Percentiles rank a stretch among this genome's conserved stretches.
phyloP scores from a whole-genome alignment of 2,329 filamentous ascomycete species.

The Sporothrix brasiliensis region DNA sequence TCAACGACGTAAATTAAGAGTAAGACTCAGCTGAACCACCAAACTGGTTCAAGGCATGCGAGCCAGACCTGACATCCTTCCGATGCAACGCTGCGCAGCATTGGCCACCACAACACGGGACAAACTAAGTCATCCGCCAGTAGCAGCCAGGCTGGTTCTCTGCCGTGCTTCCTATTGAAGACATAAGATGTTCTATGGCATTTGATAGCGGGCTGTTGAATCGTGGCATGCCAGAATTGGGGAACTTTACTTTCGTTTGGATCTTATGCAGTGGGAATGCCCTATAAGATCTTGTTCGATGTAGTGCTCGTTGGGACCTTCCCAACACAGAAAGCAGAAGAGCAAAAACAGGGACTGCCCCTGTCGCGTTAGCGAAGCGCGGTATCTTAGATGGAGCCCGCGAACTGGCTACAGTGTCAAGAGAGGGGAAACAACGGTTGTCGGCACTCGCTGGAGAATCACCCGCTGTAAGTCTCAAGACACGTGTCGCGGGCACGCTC shows the following conservation, averaged over 20 bases:
- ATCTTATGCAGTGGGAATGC: background rate
- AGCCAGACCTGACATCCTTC: background rate
- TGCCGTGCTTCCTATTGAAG: too few relatives aligned
- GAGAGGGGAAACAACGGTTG: background rate
- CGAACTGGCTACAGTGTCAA: background rate
- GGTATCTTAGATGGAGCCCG: background rate
- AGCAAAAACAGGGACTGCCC: slow-evolving; percentile 1
- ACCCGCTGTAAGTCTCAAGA: background rate
- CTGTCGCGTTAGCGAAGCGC: slow-evolving; percentile 3
- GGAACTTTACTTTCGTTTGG: background rate
- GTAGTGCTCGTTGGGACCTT: background rate
- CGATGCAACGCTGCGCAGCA: background rate
- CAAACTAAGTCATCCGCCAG: background rate
- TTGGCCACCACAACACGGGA: background rate
- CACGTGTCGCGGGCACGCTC: too few relatives aligned
- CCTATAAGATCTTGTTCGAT: background rate
- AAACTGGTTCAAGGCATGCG: too few relatives aligned
- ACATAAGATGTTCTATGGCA: too few relatives aligned
- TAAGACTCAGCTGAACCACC: too few relatives aligned
- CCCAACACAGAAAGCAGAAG: background rate
- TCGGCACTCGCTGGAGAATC: background rate
- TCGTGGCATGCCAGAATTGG: background rate
- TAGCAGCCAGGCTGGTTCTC: background rate
- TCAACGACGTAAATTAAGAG: too few relatives aligned
- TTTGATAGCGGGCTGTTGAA: too few relatives aligned